These are phyloP conservation scores for Corynespora cassiicola DNA, from an alignment of 2,329 filamentous ascomycete genomes.

Conservation along the genomic window DNA sequence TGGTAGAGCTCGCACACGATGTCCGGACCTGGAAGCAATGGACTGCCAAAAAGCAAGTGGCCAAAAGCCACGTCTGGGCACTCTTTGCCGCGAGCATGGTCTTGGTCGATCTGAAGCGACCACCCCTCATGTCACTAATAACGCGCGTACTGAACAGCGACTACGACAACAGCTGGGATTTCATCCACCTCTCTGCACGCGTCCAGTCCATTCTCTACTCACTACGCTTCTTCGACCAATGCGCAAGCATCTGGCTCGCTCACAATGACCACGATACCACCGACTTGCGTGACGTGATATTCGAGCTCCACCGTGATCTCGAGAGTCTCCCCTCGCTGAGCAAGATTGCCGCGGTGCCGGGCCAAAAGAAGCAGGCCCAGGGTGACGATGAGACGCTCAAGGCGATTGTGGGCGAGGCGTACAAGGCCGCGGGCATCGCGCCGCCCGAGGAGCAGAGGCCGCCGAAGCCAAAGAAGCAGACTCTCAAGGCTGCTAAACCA, in stretches of 20 bases:
- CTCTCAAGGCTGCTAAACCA: too few relatives aligned
- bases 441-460: constrained; percentile 19
- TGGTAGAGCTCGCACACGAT: constrained; percentile 18
- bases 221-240: constrained; percentile 49
- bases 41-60: constrained; percentile 17
- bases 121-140: constrained; percentile 21
- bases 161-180: constrained; percentile 44
- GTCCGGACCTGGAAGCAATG: constrained; percentile 22
- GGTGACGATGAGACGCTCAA: constrained; percentile 22
- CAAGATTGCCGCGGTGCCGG: constrained; percentile 31
- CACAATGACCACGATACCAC: constrained; percentile 3
- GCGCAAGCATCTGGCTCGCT: constrained; percentile 31
- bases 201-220: constrained; percentile 53
- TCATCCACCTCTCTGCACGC: constrained; percentile 48
- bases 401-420: constrained; percentile 33
- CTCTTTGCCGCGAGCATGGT: constrained; percentile 31
- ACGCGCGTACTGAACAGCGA: constrained; percentile 33
- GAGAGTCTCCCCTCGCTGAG: constrained; percentile 29
- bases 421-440: constrained; percentile 29
- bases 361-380: constrained; percentile 19
- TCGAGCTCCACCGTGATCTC: constrained; percentile 22
- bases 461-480: constrained; percentile 27
- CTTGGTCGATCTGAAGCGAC: constrained; percentile 24
- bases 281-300: constrained; percentile 2
- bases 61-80: constrained; percentile 26